Evolutionary conservation across 768 basidiomycete genomes (phyloP).

Genomic region (Lentinula aciculospora): DNA sequence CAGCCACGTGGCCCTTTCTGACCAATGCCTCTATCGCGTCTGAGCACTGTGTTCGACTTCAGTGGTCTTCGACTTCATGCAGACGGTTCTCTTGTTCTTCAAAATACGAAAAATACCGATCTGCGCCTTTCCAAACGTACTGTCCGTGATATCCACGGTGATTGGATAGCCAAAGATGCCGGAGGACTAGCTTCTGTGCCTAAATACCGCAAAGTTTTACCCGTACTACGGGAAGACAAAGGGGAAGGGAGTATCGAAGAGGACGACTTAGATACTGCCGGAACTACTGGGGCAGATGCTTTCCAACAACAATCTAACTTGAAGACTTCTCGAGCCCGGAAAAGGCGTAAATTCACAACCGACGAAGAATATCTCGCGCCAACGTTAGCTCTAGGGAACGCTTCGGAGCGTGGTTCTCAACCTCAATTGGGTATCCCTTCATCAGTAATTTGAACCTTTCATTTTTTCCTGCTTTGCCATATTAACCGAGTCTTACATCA

Average conservation of each 20-base stretch:
- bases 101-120: constrained; percentile 14
- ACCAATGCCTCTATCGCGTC: constrained; percentile 1
- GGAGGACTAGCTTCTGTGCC: constrained; percentile 32
- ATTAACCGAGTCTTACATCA: constrained; percentile 11
- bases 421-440: not conserved
- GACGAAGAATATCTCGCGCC: constrained; percentile 43
- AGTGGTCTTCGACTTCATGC: constrained; percentile 42
- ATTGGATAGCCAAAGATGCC: constrained; percentile 46
- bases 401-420: not conserved
- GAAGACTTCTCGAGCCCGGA: constrained; percentile 21
- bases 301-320: not conserved
- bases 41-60: constrained; percentile 44
- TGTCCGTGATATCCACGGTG: constrained; percentile 33
- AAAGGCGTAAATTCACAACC: constrained; percentile 25
- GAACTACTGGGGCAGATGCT: not conserved
- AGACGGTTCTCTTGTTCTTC: constrained; percentile 43
- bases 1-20: not conserved
- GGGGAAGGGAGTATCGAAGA: not conserved
- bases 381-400: not conserved
- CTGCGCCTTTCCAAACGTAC: constrained; percentile 17
- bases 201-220: constrained; percentile 17
- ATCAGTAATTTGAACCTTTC: not conserved
- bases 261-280: not conserved
- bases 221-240: not conserved
- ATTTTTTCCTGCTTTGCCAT: constrained; percentile 25